Base-by-base conservation (phyloP, 208 protist genomes). In the Acanthamoeba royreba region DNA sequence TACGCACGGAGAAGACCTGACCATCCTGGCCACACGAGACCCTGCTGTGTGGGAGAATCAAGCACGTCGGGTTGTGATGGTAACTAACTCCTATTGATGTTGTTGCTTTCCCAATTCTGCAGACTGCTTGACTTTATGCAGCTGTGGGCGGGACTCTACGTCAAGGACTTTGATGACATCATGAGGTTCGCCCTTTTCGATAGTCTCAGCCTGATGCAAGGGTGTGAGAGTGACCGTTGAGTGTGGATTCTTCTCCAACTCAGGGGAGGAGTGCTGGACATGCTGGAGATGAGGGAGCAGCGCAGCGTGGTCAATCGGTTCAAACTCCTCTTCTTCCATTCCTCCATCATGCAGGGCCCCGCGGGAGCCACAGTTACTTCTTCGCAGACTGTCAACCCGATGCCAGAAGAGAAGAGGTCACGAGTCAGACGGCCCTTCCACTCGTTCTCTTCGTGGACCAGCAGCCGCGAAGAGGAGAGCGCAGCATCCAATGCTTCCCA, bases 291-390 rank as follows among this genome's bases (percentile, higher is more conserved):
- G 40, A 7, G 72, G 9, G 72, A 83, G 28, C 35, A 83, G 43
- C 35, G 31, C 7, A 15, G 4, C 9, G 72, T 83, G 9, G 72
- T 83, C 13, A 83, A 83, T 38, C 35, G 72, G 13, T 83, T 83
- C 72, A 83, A 83, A 38, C 72, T 83, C 15, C 72, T 83, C 72
- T 83, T 83, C 35, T 83, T 83, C 28, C 72, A 83, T 25, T 83
- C 72, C 22, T 83, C 43, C 9, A 49, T 49, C 43, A 83, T 49
- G n/a, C 13, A 83, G 13, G 22, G 4, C 35, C 9, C 72, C 5
- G 4, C 72, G 25, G 33, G 25, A 49, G 28, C 72, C 33, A 4
- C 72, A 28, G 43, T 38, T 11, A 40, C 9, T 42, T 28, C 22
- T 4, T 28, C 72, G 31, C 15, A 17, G 5, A 28, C 55, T 8